A percentile compares a stretch with the other conserved stretches of the same genome.
Conservation (phyloP, 805 yeast genomes). For the Starmerella stigmatis region DNA sequence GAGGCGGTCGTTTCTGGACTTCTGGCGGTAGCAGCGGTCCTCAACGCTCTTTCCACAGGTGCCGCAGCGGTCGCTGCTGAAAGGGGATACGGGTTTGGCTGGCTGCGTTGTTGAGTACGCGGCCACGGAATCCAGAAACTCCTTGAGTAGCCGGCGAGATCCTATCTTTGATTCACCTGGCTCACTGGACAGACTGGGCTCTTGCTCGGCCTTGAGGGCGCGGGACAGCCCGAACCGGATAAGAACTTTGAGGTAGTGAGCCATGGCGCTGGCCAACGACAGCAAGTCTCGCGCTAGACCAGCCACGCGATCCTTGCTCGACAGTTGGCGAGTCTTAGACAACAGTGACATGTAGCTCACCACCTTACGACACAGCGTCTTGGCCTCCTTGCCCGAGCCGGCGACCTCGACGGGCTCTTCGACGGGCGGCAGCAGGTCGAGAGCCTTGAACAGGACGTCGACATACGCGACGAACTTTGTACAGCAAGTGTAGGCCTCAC, state of each 20-base stretch:
- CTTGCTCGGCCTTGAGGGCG: constrained; percentile 43
- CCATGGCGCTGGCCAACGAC: constrained; percentile 77
- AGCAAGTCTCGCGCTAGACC: constrained; percentile 38
- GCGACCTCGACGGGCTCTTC: constrained; percentile 6
- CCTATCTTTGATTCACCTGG: neutral
- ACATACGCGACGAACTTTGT: constrained; percentile 62
- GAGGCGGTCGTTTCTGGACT: constrained; percentile 42
- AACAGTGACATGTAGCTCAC: constrained; percentile 80
- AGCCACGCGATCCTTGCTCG: constrained; percentile 16
- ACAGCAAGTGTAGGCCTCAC: constrained; percentile 57
- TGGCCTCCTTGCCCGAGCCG: constrained; percentile 48
- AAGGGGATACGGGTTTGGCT: constrained; percentile 31
- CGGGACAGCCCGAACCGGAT: constrained; percentile 70
- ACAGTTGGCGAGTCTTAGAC: constrained; percentile 42
- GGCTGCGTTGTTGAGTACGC: constrained; percentile 41
- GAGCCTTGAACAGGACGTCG: constrained; percentile 64
- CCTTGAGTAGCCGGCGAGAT: constrained; percentile 49
- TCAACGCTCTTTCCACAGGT: constrained; percentile 69
- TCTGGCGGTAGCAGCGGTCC: constrained; percentile 52
- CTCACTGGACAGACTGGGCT: too few relatives aligned
- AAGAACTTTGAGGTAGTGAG: constrained; percentile 80
- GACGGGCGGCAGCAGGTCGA: constrained; percentile 37
- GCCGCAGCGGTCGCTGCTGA: constrained; percentile 63
- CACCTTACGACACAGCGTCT: constrained; percentile 77
- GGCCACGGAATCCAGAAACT: constrained; percentile 36